These are phyloP conservation scores for Amylostereum areolatum DNA, from an alignment of 1,284 basidiomycete species.

Conservation along the genomic window DNA sequence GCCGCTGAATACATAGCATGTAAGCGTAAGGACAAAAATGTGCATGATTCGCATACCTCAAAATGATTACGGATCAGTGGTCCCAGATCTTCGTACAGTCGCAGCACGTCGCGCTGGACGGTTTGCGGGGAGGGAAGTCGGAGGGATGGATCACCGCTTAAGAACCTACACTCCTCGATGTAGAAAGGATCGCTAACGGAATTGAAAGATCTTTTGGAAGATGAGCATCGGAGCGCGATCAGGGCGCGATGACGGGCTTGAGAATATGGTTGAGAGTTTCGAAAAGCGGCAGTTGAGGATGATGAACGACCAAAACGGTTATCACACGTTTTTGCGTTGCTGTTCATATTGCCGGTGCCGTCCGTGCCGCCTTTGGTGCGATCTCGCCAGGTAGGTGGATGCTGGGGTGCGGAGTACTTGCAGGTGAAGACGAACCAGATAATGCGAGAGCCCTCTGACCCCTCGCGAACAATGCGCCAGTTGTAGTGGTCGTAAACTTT, in stretches of 20 bases:
- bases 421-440: neutral
- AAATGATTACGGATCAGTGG: conserved; percentile 19
- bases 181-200: conserved; percentile 20
- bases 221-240: conserved; percentile 8
- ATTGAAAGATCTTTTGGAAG: conserved; percentile 16
- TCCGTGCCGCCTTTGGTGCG: too few species aligned
- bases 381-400: too few species aligned
- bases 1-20: too few species aligned
- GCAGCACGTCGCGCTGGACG: conserved; percentile 19
- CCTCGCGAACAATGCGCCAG: too few species aligned
- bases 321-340: neutral
- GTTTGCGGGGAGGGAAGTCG: conserved; percentile 20
- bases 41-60: conserved; percentile 12
- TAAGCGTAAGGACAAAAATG: too few species aligned
- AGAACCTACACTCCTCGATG: conserved; percentile 19
- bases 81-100: conserved; percentile 17
- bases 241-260: conserved; percentile 4
- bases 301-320: too few species aligned
- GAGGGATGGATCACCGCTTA: conserved; percentile 19
- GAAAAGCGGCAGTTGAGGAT: too few species aligned
- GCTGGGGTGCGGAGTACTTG: too few species aligned
- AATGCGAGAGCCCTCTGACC: too few species aligned
- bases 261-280: too few species aligned
- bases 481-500: conserved; percentile 1
- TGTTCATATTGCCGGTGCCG: neutral